Conservation (phyloP, 345 rosid species). For the Raphanus sativus region DNA sequence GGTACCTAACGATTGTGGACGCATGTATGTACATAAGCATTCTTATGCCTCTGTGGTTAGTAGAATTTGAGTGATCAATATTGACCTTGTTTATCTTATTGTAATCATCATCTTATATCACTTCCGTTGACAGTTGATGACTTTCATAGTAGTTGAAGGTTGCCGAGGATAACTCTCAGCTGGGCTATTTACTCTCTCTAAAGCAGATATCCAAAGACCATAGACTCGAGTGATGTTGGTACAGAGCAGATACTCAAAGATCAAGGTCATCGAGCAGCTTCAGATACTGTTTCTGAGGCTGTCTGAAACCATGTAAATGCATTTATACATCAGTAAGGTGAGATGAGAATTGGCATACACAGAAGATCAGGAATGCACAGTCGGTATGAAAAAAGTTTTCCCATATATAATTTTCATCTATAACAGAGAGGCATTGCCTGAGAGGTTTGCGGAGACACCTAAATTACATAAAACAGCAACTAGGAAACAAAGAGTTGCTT, state of each 20-base stretch:
- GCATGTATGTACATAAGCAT: background rate
- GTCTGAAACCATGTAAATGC: background rate
- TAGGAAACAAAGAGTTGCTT: conserved; percentile 10
- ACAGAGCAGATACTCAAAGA: conserved; percentile 10
- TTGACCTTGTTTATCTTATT: background rate
- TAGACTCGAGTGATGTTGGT: conserved; percentile 12
- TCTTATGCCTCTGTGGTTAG: conserved; percentile 4
- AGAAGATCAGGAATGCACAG: conserved; percentile 5
- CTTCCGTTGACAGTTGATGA: background rate
- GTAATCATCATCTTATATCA: background rate
- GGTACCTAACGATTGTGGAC: too few relatives aligned
- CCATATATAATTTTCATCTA: conserved; percentile 21
- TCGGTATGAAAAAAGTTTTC: background rate
- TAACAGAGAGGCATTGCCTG: conserved; percentile 1
- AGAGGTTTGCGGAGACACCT: conserved; percentile 30
- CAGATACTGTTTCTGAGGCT: conserved; percentile 15
- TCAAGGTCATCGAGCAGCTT: background rate
- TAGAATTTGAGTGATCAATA: background rate
- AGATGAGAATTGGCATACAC: conserved; percentile 8
- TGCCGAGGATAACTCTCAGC: too few relatives aligned
- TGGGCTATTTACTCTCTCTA: background rate
- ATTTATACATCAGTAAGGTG: background rate
- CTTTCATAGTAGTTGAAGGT: too few relatives aligned
- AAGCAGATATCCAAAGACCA: conserved; percentile 20
- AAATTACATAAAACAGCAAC: conserved; percentile 27